Base-by-base conservation (phyloP, 2,329 filamentous ascomycete species). In the Ceratocystis eucalypticola region DNA sequence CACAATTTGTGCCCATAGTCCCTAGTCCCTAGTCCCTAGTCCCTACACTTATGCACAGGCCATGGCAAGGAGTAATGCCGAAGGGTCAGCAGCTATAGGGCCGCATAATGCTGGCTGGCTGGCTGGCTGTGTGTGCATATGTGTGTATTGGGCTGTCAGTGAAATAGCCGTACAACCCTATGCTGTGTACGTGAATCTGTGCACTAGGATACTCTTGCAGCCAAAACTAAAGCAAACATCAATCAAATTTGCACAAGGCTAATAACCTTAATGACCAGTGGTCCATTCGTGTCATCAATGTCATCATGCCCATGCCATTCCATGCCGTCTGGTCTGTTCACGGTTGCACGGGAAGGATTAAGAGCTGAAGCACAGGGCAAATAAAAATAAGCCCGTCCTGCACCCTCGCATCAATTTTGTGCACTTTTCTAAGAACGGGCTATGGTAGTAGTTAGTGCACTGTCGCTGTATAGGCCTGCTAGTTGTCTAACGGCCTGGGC, bases 301-400 rank as follows among this genome's bases (percentile, higher is more conserved):
- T 37, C 33, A 37, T 37, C 33, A 37, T 37, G 33, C 33, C 33
- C 33, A 37, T 37, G 33, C 33, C 33, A 37, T 28, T 33, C 22
- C 22, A 57, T 57, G 22, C 53, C 53, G 12, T 33, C 53, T 57
- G 25, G 53, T 20, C 5, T 30, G 50, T 22, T 7, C 17, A 57
- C 50, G 25, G 50, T 30, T 57, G 48, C 53, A 57, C 53, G 53
- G 53, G 53, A 57, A 57, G 53, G 53, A 57, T 57, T 57, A 33
- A n/a, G 8, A 37, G 53, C 53, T 30, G 28, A 57, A n/a, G 53
- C 46, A 8, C 17, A 50, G 46, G 46, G 17, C 15, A 50, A 10
- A 22, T 50, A 7, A 48, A 17, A 22, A n/a, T 4, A 50, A 22
- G 46, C 46, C 46, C 12, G 46, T 7, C 46, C 6, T n/a, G 46